phyloP scores from a whole-genome alignment of 805 yeast genomes.

The Lachancea quebecensis region DNA sequence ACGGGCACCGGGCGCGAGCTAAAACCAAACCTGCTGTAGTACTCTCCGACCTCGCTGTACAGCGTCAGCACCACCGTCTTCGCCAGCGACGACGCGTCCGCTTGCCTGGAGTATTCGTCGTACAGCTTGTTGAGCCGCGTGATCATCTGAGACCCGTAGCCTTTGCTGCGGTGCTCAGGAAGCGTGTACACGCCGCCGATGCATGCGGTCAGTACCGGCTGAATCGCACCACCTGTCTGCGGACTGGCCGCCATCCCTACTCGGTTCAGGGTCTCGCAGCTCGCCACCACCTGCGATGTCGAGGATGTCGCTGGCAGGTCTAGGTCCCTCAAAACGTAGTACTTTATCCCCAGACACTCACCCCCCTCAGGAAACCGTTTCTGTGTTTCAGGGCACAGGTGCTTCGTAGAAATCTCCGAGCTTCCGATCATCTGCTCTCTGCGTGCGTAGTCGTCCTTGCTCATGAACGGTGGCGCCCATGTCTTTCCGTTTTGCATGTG shows the following conservation, averaged over 20 bases:
- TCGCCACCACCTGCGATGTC: conserved; percentile 34
- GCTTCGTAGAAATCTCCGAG: conserved; percentile 22
- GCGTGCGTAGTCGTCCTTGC: conserved; percentile 32
- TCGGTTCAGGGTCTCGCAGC: conserved; percentile 37
- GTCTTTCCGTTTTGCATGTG: conserved; percentile 30
- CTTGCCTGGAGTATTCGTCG: conserved; percentile 23
- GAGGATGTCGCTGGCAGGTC: conserved; percentile 18
- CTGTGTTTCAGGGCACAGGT: conserved; percentile 11
- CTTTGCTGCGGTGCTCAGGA: conserved; percentile 42
- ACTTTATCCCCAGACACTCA: conserved; percentile 31
- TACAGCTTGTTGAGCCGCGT: conserved; percentile 29
- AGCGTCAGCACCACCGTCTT: conserved; percentile 36
- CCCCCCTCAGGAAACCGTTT: conserved; percentile 13
- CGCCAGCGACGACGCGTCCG: conserved; percentile 24
- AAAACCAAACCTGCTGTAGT: conserved; percentile 59
- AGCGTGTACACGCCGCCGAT: conserved; percentile 58
- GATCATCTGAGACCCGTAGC: conserved; percentile 49
- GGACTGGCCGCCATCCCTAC: conserved; percentile 29
- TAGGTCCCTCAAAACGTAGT: conserved; percentile 31
- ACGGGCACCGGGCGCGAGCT: conserved; percentile 35
- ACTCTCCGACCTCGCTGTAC: conserved; percentile 70
- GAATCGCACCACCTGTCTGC: conserved; percentile 19
- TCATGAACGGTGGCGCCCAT: conserved; percentile 32
- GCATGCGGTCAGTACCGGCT: conserved; percentile 33
- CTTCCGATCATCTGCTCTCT: conserved; percentile 33